Percentiles rank a stretch among this genome's conserved stretches.
These are phyloP conservation scores for Aureobasidium sp. DNA, from an alignment of 2,329 filamentous ascomycete species.

Conservation along the genomic window DNA sequence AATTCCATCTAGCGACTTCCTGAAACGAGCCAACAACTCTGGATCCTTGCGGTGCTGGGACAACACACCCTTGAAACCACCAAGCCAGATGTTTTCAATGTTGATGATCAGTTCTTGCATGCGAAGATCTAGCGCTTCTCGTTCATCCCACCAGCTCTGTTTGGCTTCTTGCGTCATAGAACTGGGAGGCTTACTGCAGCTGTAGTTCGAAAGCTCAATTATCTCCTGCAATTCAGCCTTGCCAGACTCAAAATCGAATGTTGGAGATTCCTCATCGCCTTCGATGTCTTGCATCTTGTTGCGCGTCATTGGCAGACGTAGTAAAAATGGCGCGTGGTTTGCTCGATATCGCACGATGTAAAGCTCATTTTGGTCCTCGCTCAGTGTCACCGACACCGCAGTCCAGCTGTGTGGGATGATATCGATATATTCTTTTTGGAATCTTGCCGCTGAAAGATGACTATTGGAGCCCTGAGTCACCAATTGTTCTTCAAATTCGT, in stretches of 20 bases:
- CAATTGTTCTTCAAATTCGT: background rate
- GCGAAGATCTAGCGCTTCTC: slow-evolving; percentile 68
- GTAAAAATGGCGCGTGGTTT: slow-evolving; percentile 69
- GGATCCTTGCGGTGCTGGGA: slow-evolving; percentile 59
- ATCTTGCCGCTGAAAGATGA: slow-evolving; percentile 34
- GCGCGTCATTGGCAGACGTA: slow-evolving; percentile 76
- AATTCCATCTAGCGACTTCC: slow-evolving; percentile 66
- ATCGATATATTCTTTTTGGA: slow-evolving; percentile 75
- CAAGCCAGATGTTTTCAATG: slow-evolving; percentile 89
- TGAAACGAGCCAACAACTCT: slow-evolving; percentile 63
- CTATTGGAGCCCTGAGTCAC: background rate
- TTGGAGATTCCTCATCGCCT: slow-evolving; percentile 45
- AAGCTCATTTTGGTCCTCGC: slow-evolving; percentile 73
- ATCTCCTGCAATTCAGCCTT: slow-evolving; percentile 74
- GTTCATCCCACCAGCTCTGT: slow-evolving; percentile 80
- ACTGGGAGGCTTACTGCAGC: slow-evolving; percentile 65
- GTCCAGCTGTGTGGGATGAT: slow-evolving; percentile 78
- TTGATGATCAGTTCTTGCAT: slow-evolving; percentile 71
- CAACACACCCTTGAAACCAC: slow-evolving; percentile 91
- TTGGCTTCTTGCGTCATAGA: slow-evolving; percentile 67
- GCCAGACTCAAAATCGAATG: slow-evolving; percentile 73
- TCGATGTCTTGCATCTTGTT: slow-evolving; percentile 74
- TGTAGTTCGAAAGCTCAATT: slow-evolving; percentile 71
- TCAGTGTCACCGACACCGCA: slow-evolving; percentile 75
- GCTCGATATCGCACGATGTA: slow-evolving; percentile 79